Conservation (phyloP, 768 basidiomycete genomes). For the Antrodiella citrinella region DNA sequence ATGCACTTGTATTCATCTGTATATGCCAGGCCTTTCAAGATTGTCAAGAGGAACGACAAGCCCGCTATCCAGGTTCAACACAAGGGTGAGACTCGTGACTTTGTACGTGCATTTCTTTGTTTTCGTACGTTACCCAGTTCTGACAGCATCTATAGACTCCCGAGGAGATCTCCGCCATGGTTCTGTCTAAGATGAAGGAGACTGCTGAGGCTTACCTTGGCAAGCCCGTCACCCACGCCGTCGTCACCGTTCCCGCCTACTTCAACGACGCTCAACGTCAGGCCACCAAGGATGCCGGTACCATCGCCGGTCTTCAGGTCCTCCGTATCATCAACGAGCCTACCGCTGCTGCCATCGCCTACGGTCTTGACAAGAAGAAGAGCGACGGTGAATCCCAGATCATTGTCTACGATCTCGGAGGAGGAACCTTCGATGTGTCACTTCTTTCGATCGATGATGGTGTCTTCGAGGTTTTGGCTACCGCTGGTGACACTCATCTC, state of each 20-base stretch:
- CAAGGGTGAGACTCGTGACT: conserved; percentile 73
- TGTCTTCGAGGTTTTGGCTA: conserved; percentile 50
- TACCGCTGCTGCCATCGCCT: conserved; percentile 41
- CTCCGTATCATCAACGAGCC: conserved; percentile 43
- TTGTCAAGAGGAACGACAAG: conserved; percentile 73
- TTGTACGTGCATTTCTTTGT: conserved; percentile 45
- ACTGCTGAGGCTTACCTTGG: conserved; percentile 98
- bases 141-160: conserved; percentile 50
- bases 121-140: background rate
- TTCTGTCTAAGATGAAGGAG: conserved; percentile 97
- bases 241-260: conserved; percentile 97
- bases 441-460: conserved; percentile 53
- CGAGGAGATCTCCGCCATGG: conserved; percentile 94
- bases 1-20: background rate
- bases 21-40: conserved; percentile 52
- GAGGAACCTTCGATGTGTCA: conserved; percentile 56
- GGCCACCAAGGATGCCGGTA: conserved; percentile 78
- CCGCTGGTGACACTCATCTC: conserved; percentile 55
- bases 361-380: conserved; percentile 34
- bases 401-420: conserved; percentile 52
- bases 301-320: conserved; percentile 37
- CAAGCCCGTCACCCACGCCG: conserved; percentile 92
- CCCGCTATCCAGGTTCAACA: conserved; percentile 72
- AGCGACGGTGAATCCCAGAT: conserved; percentile 40
- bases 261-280: conserved; percentile 99